Conservation (phyloP, 2,329 filamentous ascomycete species). For the Cordyceps militaris region DNA sequence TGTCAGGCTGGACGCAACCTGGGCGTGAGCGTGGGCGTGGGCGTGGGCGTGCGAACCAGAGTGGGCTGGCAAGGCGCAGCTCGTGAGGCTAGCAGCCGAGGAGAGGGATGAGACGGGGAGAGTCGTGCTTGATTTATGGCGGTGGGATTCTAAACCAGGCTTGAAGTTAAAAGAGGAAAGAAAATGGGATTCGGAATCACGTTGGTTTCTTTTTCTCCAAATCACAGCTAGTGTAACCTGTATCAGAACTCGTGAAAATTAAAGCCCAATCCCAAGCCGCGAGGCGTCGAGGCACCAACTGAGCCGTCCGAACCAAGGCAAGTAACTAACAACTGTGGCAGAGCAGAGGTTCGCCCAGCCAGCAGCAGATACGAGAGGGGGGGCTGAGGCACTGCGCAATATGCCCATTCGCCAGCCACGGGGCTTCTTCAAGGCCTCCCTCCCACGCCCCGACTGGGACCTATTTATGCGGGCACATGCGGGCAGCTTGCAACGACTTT, state of each 20-base stretch:
- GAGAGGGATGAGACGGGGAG: background rate
- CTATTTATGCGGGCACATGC: too few relatives aligned
- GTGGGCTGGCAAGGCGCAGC: slow-evolving; percentile 2
- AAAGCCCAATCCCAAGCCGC: background rate
- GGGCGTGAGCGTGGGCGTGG: background rate
- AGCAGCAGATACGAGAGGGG: too few relatives aligned
- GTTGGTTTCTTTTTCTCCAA: background rate
- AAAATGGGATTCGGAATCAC: background rate
- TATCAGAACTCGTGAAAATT: too few relatives aligned
- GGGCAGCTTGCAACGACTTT: too few relatives aligned
- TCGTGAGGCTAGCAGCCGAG: background rate
- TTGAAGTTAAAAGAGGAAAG: background rate
- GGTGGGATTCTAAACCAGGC: background rate
- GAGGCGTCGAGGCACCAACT: background rate
- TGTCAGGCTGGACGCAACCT: background rate
- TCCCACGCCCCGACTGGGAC: too few relatives aligned
- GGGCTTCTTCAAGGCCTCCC: too few relatives aligned
- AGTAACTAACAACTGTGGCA: too few relatives aligned
- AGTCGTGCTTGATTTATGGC: background rate
- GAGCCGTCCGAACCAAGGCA: background rate
- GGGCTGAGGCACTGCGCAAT: background rate
- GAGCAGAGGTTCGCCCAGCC: too few relatives aligned
- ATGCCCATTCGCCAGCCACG: background rate
- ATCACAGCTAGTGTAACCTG: background rate
- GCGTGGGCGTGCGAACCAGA: background rate